A percentile compares a stretch with the other conserved stretches of the same genome.
Conservation (phyloP, 345 rosid species). For the Aethionema arabicum region DNA sequence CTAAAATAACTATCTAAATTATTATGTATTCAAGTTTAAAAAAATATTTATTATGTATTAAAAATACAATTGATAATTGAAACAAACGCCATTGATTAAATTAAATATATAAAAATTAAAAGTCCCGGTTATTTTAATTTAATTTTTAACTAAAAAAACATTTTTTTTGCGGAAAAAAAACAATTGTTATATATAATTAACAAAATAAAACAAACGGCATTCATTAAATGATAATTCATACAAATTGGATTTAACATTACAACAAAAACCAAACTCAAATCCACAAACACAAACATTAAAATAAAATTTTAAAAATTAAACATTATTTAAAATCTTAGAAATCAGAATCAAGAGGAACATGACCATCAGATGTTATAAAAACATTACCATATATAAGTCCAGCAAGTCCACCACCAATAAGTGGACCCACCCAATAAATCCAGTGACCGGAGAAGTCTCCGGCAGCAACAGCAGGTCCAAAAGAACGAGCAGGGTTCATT, state of each 20-base stretch:
- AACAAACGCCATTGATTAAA: too few species aligned
- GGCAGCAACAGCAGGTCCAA: slow-evolving; percentile 86
- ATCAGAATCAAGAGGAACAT: slow-evolving; percentile 44
- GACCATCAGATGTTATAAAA: slow-evolving; percentile 51
- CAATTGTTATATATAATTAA: neutral
- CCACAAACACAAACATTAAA: slow-evolving; percentile 20
- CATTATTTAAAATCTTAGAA: slow-evolving; percentile 20
- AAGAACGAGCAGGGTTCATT: slow-evolving; percentile 97
- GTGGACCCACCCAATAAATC: slow-evolving; percentile 96
- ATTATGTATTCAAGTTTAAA: too few species aligned
- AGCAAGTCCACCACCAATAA: slow-evolving; percentile 85
- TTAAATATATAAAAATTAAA: too few species aligned
- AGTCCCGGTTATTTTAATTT: too few species aligned
- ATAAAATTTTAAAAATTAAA: slow-evolving; percentile 22
- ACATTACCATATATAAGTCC: slow-evolving; percentile 70
- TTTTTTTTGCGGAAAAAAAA: too few species aligned
- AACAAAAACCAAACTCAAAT: slow-evolving; percentile 4
- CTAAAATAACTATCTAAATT: too few species aligned
- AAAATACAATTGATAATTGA: too few species aligned
- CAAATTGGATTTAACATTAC: slow-evolving; percentile 23
- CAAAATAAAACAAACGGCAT: neutral
- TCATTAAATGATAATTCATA: slow-evolving; percentile 27
- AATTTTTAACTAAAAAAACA: too few species aligned
- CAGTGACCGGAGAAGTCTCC: slow-evolving; percentile 87
- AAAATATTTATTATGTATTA: too few species aligned